phyloP scores from a whole-genome alignment of 495 filamentous ascomycete genomes.

The Neurospora intermedia region DNA sequence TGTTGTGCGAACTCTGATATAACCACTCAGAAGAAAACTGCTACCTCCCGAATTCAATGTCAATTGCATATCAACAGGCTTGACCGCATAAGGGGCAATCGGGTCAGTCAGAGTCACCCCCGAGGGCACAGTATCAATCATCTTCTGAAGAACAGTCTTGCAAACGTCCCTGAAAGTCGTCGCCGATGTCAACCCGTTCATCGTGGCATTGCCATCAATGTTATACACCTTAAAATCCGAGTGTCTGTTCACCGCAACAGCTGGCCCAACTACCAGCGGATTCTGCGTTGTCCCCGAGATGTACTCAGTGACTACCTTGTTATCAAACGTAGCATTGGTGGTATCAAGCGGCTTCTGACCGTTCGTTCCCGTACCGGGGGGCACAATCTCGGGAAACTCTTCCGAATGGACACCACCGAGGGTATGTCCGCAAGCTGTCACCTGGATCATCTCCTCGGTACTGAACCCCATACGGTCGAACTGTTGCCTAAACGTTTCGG shows the following conservation, averaged over 20 bases:
- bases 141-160: conserved; percentile 40
- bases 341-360: conserved; percentile 36
- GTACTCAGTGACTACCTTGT: conserved; percentile 46
- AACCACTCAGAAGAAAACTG: conserved; percentile 28
- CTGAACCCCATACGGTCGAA: conserved; percentile 50
- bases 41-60: conserved; percentile 26
- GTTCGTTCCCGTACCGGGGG: conserved; percentile 32
- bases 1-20: conserved; percentile 35
- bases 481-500: conserved; percentile 39
- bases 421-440: conserved; percentile 52
- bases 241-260: conserved; percentile 29
- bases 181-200: conserved; percentile 35
- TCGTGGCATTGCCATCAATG: conserved; percentile 45
- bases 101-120: conserved; percentile 39
- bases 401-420: conserved; percentile 49
- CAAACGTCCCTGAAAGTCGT: conserved; percentile 37
- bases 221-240: conserved; percentile 49
- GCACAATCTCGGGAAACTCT: conserved; percentile 45
- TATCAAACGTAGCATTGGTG: conserved; percentile 40
- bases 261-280: conserved; percentile 40
- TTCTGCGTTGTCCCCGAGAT: conserved; percentile 41
- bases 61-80: conserved; percentile 43
- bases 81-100: conserved; percentile 47
- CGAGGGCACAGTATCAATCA: conserved; percentile 51
- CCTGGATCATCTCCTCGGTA: conserved; percentile 45